phyloP scores from a whole-genome alignment of 2,329 filamentous ascomycete genomes.

The Seiridium cupressi region DNA sequence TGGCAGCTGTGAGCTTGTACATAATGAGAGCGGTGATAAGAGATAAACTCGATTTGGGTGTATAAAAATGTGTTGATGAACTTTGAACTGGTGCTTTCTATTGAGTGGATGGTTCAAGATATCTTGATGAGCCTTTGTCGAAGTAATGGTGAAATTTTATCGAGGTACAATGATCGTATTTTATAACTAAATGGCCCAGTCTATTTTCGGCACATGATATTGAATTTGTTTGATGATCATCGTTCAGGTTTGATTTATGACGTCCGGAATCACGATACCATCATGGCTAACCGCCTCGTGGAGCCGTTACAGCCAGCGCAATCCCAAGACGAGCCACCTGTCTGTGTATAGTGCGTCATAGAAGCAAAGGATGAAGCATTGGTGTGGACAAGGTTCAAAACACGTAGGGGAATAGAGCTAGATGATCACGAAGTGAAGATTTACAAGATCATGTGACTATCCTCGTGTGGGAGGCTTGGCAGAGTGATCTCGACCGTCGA shows the following conservation, averaged over 20 bases:
- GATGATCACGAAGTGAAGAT: background rate
- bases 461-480: background rate
- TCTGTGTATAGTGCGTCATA: too few relatives aligned
- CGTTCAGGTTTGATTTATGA: background rate
- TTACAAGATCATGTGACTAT: background rate
- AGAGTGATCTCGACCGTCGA: background rate
- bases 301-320: background rate
- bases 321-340: background rate
- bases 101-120: background rate
- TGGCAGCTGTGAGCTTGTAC: background rate
- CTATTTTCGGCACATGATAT: background rate
- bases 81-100: too few relatives aligned
- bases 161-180: background rate
- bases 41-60: background rate
- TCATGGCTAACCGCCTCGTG: background rate
- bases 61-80: background rate
- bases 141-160: background rate
- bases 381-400: background rate
- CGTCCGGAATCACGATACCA: background rate
- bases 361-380: background rate
- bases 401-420: background rate
- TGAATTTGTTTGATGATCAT: background rate
- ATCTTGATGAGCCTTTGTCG: background rate
- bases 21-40: background rate
- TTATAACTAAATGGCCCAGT: background rate